A percentile compares a stretch with the other conserved stretches of the same genome.
Conservation (phyloP, 768 basidiomycete species). For the Boletellus ananas region DNA sequence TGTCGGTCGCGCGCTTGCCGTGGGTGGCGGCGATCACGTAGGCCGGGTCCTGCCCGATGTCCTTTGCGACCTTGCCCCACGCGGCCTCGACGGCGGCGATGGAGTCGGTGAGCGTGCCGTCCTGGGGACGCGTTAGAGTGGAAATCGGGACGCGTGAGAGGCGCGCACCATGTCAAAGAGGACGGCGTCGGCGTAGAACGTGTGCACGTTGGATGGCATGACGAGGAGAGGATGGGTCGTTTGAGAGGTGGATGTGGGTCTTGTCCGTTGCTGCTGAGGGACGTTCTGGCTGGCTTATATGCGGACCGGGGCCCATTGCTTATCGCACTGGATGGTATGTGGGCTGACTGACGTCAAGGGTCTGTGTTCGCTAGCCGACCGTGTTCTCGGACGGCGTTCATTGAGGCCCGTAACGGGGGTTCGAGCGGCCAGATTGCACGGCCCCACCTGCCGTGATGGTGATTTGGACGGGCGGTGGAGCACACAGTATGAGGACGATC, state of each 20-base stretch:
- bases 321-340: no score
- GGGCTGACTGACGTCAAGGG: constrained; percentile 37
- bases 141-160: background rate
- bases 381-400: background rate
- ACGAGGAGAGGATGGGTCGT: background rate
- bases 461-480: no score
- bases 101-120: constrained; percentile 71
- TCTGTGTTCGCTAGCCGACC: constrained; percentile 1
- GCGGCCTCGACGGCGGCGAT: constrained; percentile 73
- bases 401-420: constrained; percentile 6
- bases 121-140: constrained; percentile 38
- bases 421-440: constrained; percentile 2
- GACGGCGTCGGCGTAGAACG: constrained; percentile 54
- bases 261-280: constrained; percentile 1
- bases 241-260: constrained; percentile 5
- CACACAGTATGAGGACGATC: no score
- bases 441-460: constrained; percentile 7
- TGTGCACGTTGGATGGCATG: constrained; percentile 27
- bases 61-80: constrained; percentile 68
- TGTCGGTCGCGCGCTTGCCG: constrained; percentile 74
- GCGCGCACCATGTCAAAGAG: constrained; percentile 63
- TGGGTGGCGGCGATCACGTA: constrained; percentile 74
- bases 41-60: constrained; percentile 64
- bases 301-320: background rate
- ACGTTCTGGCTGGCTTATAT: constrained; percentile 22